Conservation (phyloP, 805 yeast genomes). For the Metschnikowia similis region DNA sequence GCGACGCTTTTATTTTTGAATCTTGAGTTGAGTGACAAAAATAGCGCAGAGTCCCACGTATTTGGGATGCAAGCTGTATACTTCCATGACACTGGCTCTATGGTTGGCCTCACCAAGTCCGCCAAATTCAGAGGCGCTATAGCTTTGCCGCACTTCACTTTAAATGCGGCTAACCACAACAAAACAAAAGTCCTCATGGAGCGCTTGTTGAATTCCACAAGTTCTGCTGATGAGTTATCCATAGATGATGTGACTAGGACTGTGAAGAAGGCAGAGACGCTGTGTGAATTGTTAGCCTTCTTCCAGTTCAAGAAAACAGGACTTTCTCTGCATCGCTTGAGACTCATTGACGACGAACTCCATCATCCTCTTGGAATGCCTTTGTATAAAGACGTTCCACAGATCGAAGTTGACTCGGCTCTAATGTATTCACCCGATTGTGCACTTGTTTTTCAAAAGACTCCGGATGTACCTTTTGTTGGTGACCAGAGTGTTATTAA, state of each 20-base stretch:
- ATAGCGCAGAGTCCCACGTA: conserved; percentile 47
- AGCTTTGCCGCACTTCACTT: conserved; percentile 55
- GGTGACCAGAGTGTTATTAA: conserved; percentile 61
- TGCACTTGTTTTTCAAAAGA: conserved; percentile 48
- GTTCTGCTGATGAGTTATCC: conserved; percentile 34
- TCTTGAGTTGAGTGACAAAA: conserved; percentile 35
- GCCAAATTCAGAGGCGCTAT: conserved; percentile 62
- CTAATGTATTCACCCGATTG: conserved; percentile 87
- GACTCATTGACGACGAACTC: conserved; percentile 68
- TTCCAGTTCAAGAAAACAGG: conserved; percentile 66
- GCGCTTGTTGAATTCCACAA: conserved; percentile 42
- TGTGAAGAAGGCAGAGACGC: conserved; percentile 30
- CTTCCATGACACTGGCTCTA: conserved; percentile 61
- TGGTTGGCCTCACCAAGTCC: conserved; percentile 54
- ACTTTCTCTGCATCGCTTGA: conserved; percentile 48
- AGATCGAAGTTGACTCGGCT: conserved; percentile 49
- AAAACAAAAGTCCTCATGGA: conserved; percentile 42
- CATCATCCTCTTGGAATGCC: conserved; percentile 77
- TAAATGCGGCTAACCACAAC: conserved; percentile 40
- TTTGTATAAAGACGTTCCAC: conserved; percentile 49
- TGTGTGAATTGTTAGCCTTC: conserved; percentile 70
- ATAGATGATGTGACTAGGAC: conserved; percentile 35
- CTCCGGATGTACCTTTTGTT: conserved; percentile 17
- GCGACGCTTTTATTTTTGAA: conserved; percentile 32
- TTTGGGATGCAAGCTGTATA: conserved; percentile 58